phyloP scores from a whole-genome alignment of 164 flowering plant species.

The Protea cynaroides region DNA sequence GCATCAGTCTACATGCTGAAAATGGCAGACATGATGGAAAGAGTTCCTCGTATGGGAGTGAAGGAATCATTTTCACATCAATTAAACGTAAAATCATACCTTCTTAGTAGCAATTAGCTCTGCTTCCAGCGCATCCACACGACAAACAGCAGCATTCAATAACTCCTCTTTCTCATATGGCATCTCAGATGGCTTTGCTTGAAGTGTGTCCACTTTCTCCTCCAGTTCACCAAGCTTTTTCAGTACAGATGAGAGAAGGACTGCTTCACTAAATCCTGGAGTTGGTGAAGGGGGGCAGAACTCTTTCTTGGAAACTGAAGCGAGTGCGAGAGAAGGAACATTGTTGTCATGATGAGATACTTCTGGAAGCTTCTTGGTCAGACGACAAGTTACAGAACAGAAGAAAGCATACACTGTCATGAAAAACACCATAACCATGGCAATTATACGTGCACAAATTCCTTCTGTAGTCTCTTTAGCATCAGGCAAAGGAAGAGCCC shows the following conservation, averaged over 20 bases:
- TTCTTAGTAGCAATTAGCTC: slow-evolving; percentile 82
- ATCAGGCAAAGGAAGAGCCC: slow-evolving; percentile 17
- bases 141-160: slow-evolving; percentile 86
- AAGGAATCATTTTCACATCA: too few species aligned
- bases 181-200: slow-evolving; percentile 74
- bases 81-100: slow-evolving; percentile 27
- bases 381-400: slow-evolving; percentile 31
- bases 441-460: slow-evolving; percentile 28
- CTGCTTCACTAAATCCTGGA: slow-evolving; percentile 38
- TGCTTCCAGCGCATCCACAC: slow-evolving; percentile 87
- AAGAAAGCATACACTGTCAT: slow-evolving; percentile 48
- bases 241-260: slow-evolving; percentile 45
- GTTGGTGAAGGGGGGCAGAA: slow-evolving; percentile 53
- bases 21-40: too few species aligned
- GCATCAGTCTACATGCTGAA: too few species aligned
- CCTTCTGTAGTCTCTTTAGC: slow-evolving; percentile 39
- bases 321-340: slow-evolving; percentile 19
- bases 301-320: slow-evolving; percentile 34
- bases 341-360: slow-evolving; percentile 16
- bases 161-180: slow-evolving; percentile 84
- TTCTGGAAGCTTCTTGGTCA: slow-evolving; percentile 44
- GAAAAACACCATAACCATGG: slow-evolving; percentile 50
- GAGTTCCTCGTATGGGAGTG: too few species aligned
- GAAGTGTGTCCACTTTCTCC: slow-evolving; percentile 59
- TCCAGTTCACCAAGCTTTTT: slow-evolving; percentile 72